phyloP scores from a whole-genome alignment of 805 yeast genomes.

The Sugiyamaella marilandica region DNA sequence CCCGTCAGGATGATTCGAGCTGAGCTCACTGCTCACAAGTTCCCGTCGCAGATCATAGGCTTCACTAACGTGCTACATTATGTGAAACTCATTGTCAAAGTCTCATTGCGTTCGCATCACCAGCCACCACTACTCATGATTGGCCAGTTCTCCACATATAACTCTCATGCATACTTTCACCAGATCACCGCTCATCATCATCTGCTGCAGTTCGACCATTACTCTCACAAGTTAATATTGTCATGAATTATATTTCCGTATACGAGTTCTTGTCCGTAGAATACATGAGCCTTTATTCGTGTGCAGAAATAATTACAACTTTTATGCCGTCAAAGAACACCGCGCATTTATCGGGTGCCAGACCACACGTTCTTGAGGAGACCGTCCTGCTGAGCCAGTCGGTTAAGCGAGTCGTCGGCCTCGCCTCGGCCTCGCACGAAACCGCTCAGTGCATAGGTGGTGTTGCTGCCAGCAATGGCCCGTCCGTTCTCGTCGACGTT shows the following conservation, averaged over 20 bases:
- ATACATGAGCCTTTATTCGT: slow-evolving; percentile 3
- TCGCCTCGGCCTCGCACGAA: slow-evolving; percentile 99
- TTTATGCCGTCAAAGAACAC: not conserved
- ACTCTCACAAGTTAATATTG: too few relatives aligned
- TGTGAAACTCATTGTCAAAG: too few relatives aligned
- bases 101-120: too few relatives aligned
- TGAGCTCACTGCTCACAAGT: too few relatives aligned
- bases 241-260: too few relatives aligned
- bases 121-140: too few relatives aligned
- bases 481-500: slow-evolving; percentile 96
- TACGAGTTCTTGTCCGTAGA: not conserved
- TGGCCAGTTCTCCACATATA: too few relatives aligned
- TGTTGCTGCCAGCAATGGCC: slow-evolving; percentile 83
- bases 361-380: slow-evolving; percentile 70
- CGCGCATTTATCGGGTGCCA: slow-evolving; percentile 33
- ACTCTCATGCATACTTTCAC: not conserved
- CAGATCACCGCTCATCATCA: too few relatives aligned
- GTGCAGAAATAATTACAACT: slow-evolving; percentile 2
- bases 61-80: too few relatives aligned
- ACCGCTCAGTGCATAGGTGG: slow-evolving; percentile 96
- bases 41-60: too few relatives aligned
- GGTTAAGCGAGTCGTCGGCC: slow-evolving; percentile 98
- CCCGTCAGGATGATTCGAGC: too few relatives aligned
- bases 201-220: too few relatives aligned
- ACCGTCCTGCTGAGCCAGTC: slow-evolving; percentile 99